A percentile compares a stretch with the other conserved stretches of the same genome.
Conservation (phyloP, 148 eudicot genomes). For the Pharnaceum exiguum region DNA sequence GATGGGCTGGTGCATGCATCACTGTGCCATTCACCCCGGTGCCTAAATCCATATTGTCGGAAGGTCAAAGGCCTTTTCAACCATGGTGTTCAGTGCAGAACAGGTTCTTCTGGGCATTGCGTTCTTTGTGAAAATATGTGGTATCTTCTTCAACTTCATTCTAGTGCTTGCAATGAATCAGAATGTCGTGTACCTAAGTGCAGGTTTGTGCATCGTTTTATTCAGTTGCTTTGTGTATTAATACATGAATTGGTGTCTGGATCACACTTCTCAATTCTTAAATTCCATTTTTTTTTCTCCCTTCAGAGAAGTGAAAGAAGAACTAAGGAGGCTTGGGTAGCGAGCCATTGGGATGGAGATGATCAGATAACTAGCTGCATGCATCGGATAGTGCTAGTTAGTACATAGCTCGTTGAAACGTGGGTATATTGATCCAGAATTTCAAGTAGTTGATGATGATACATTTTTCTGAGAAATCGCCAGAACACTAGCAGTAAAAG, state of each 20-base stretch:
- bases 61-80: slow-evolving; percentile 95
- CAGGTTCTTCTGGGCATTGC: slow-evolving; percentile 83
- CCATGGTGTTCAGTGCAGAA: slow-evolving; percentile 84
- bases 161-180: slow-evolving; percentile 93
- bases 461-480: too few species aligned
- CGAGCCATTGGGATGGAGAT: too few species aligned
- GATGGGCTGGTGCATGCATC: slow-evolving; percentile 96
- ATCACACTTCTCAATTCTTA: background rate
- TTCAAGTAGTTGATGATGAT: too few species aligned
- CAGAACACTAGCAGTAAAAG: too few species aligned
- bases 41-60: slow-evolving; percentile 81
- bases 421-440: too few species aligned
- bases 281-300: too few species aligned
- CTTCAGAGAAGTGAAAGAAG: slow-evolving; percentile 74
- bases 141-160: slow-evolving; percentile 96
- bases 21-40: slow-evolving; percentile 68
- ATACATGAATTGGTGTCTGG: background rate
- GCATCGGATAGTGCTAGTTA: too few species aligned
- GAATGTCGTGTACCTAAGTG: slow-evolving; percentile 89
- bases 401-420: too few species aligned
- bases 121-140: slow-evolving; percentile 93
- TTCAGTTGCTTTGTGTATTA: background rate
- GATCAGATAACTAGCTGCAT: too few species aligned
- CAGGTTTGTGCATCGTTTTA: slow-evolving; percentile 48
- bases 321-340: slow-evolving; percentile 61